Conservation (phyloP, 192 early-diverging fungal genomes). For the Phycomyces nitens region DNA sequence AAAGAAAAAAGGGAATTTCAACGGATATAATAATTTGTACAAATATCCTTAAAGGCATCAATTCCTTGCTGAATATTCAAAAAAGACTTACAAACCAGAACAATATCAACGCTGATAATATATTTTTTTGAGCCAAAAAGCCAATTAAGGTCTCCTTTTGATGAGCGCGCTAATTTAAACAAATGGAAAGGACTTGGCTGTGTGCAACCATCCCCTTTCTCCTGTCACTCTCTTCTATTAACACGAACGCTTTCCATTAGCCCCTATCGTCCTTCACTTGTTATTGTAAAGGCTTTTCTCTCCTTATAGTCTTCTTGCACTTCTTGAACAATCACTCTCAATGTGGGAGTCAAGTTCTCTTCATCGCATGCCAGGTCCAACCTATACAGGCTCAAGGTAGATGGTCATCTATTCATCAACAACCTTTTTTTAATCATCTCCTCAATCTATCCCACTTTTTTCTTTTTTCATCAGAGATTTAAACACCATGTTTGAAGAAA, state of each 20-base stretch:
- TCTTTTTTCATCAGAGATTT: neutral
- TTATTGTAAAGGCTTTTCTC: neutral
- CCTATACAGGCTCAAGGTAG: conserved; percentile 1
- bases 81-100: too few relatives aligned
- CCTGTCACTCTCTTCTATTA: conserved; percentile 2
- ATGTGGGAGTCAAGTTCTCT: conserved; percentile 4
- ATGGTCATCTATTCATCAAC: neutral
- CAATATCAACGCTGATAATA: too few relatives aligned
- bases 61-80: too few relatives aligned
- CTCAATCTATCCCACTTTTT: too few relatives aligned
- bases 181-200: neutral
- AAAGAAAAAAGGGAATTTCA: too few relatives aligned
- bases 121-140: too few relatives aligned
- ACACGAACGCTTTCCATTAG: neutral
- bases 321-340: neutral
- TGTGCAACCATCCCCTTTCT: neutral
- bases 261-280: neutral
- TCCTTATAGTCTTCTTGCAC: neutral
- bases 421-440: neutral
- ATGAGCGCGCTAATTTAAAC: conserved; percentile 1
- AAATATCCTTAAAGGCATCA: too few relatives aligned
- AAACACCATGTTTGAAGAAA: conserved; percentile 4
- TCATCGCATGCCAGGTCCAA: neutral
- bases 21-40: too few relatives aligned
- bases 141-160: neutral